Evolutionary conservation across 805 yeast species (phyloP).

Genomic region (Torulaspora microellipsoides): DNA sequence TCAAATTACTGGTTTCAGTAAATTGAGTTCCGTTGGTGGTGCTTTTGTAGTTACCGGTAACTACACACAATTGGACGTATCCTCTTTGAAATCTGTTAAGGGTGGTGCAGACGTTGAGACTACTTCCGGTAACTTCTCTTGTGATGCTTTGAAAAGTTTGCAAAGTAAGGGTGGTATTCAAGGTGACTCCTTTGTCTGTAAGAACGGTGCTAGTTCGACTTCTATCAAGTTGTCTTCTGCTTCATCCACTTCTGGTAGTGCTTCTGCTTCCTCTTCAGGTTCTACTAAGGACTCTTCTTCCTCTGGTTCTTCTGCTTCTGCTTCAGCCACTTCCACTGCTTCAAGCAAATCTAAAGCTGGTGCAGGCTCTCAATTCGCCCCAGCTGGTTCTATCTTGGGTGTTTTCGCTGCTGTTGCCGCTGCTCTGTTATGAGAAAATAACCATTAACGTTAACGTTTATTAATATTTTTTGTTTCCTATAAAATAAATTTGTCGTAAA

Average conservation of each 20-base stretch:
- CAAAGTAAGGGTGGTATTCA: conserved; percentile 77
- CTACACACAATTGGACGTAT: conserved; percentile 74
- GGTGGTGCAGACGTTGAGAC: conserved; percentile 91
- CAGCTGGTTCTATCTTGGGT: conserved; percentile 44
- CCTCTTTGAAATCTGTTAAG: conserved; percentile 67
- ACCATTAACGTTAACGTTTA: no score
- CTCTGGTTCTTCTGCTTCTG: conserved; percentile 12
- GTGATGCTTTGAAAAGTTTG: conserved; percentile 67
- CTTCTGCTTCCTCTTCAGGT: conserved; percentile 22
- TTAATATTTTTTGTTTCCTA: no score
- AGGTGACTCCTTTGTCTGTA: conserved; percentile 83
- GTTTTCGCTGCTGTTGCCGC: conserved; percentile 47
- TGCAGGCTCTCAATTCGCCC: conserved; percentile 32
- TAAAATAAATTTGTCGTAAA: no score
- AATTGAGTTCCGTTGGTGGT: conserved; percentile 76
- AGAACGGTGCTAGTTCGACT: conserved; percentile 53
- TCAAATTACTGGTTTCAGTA: conserved; percentile 66
- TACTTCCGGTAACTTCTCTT: conserved; percentile 65
- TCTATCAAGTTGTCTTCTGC: conserved; percentile 39
- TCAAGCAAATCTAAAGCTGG: conserved; percentile 31
- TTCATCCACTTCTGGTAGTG: conserved; percentile 42
- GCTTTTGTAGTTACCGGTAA: conserved; percentile 78
- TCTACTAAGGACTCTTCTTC: not conserved
- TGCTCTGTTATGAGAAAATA: conserved; percentile 43
- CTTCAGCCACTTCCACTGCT: conserved; percentile 7